Conservation (phyloP, 331 rosid genomes). For the Acacia concinna region DNA sequence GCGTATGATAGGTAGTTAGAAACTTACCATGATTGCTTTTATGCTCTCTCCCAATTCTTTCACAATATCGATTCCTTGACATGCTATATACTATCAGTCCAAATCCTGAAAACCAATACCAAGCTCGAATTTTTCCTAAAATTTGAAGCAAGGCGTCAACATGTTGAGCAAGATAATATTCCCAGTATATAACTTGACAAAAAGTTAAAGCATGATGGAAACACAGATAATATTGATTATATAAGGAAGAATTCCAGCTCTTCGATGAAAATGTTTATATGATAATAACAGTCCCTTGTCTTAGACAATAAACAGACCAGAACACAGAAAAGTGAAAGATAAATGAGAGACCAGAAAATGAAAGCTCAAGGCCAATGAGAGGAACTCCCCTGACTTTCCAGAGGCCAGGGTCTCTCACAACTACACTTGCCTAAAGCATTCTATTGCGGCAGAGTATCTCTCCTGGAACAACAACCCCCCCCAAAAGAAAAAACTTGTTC, state of each 20-base stretch:
- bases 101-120: conserved; percentile 88
- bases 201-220: neutral
- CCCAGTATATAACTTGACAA: conserved; percentile 22
- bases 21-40: conserved; percentile 90
- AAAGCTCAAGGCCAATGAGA: neutral
- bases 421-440: neutral
- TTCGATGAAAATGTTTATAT: neutral
- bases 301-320: neutral
- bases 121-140: conserved; percentile 79
- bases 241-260: neutral
- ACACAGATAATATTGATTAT: neutral
- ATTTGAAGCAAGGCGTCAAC: conserved; percentile 33
- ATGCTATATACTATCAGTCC: conserved; percentile 88
- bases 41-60: conserved; percentile 91
- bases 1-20: neutral
- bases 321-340: neutral
- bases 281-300: neutral
- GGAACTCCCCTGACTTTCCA: neutral
- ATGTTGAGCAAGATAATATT: conserved; percentile 15
- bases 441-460: neutral
- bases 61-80: conserved; percentile 85
- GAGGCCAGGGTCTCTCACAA: neutral
- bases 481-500: neutral
- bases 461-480: too few relatives aligned
- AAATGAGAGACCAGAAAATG: neutral